These are phyloP conservation scores for Ogataea trehalophila DNA, from an alignment of 805 yeast species.

Conservation along the genomic window DNA sequence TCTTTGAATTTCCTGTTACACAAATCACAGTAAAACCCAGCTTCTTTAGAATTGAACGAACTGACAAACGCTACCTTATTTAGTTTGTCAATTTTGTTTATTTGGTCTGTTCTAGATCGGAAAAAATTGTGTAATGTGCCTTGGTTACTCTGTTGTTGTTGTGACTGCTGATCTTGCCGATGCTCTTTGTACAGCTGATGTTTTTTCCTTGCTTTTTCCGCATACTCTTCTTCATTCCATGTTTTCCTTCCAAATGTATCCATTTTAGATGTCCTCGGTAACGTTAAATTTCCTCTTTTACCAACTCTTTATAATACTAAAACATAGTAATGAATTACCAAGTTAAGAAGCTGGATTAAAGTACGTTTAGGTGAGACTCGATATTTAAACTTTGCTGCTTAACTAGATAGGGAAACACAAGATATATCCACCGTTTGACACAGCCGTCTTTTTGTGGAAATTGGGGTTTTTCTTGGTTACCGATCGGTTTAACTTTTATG, in stretches of 20 bases:
- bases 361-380: no score
- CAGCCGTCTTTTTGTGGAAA: no score
- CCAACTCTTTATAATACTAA: neutral
- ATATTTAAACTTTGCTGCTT: no score
- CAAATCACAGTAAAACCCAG: constrained; percentile 79
- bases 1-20: constrained; percentile 83
- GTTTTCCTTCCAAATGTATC: constrained; percentile 52
- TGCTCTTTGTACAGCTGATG: neutral
- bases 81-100: constrained; percentile 22
- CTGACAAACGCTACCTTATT: constrained; percentile 23
- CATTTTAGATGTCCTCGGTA: constrained; percentile 6
- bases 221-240: constrained; percentile 70
- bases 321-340: no score
- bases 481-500: no score
- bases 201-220: constrained; percentile 37
- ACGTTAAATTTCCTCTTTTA: neutral
- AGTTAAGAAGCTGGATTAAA: neutral
- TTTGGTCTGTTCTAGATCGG: constrained; percentile 17
- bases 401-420: no score
- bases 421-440: no score
- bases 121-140: constrained; percentile 19
- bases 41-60: constrained; percentile 37
- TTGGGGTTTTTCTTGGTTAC: no score
- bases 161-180: constrained; percentile 1
- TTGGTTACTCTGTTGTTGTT: constrained; percentile 11